Conservation (phyloP, 257 asterid species). For the Nicotiana sylvestris region DNA sequence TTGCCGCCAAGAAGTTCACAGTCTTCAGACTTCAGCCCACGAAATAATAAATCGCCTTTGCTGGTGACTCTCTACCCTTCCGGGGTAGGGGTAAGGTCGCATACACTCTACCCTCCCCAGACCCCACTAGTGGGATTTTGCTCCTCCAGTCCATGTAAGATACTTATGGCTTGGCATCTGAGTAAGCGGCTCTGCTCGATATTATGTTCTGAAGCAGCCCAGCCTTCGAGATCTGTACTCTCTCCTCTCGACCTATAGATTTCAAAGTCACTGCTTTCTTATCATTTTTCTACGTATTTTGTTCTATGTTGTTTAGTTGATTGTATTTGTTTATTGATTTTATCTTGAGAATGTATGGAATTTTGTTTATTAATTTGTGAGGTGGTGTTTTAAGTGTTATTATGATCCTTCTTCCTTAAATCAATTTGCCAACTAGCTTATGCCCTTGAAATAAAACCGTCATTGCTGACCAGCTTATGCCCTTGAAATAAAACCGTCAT, state of each 20-base stretch:
- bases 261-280: background rate
- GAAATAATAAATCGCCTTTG: background rate
- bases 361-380: background rate
- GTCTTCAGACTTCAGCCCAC: background rate
- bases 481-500: background rate
- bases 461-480: background rate
- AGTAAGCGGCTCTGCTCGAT: background rate
- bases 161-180: background rate
- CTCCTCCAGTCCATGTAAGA: background rate
- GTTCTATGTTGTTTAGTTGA: background rate
- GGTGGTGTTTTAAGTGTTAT: background rate
- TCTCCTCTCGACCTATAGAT: background rate
- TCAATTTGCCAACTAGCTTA: background rate
- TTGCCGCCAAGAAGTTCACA: background rate
- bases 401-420: background rate
- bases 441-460: background rate
- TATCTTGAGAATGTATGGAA: background rate
- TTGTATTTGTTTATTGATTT: slow-evolving; percentile 4
- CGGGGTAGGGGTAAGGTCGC: no score
- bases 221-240: background rate
- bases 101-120: no score
- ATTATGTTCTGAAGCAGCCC: background rate
- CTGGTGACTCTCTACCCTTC: no score
- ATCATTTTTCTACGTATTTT: background rate
- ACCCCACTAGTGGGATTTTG: no score